These are phyloP conservation scores for Mycena metata DNA, from an alignment of 768 basidiomycete species.

Conservation along the genomic window DNA sequence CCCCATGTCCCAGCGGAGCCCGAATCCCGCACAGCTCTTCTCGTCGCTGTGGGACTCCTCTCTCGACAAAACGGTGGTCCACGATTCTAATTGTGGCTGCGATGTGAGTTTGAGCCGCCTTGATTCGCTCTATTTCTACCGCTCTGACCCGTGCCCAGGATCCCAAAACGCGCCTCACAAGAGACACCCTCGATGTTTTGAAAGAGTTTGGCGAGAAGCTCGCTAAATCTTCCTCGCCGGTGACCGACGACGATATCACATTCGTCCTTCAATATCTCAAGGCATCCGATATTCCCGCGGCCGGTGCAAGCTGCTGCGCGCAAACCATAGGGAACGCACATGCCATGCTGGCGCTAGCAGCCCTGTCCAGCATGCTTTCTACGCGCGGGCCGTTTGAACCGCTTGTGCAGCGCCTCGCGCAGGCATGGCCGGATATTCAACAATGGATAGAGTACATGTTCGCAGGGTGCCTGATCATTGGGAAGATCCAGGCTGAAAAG, in stretches of 20 bases:
- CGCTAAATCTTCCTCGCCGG: not conserved
- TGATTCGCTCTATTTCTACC: no score
- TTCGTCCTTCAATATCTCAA: constrained; percentile 17
- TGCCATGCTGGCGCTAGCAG: not conserved
- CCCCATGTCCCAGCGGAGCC: no score
- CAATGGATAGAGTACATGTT: not conserved
- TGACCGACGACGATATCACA: constrained; percentile 14
- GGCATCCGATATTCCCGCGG: not conserved
- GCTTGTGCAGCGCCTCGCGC: not conserved
- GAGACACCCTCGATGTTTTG: not conserved
- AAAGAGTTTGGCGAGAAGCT: not conserved
- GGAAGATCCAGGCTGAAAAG: not conserved
- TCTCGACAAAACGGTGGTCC: no score
- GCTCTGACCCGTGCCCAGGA: not conserved
- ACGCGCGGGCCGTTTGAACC: not conserved
- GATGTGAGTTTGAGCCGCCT: no score
- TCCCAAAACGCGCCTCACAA: constrained; percentile 11
- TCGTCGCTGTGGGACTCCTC: no score
- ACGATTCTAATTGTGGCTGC: no score
- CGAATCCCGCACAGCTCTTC: no score
- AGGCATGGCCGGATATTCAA: constrained; percentile 9
- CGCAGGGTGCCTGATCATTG: not conserved
- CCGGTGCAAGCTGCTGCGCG: not conserved
- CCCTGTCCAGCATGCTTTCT: not conserved
- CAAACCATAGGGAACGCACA: not conserved